These are phyloP conservation scores for Nemania abortiva DNA, from an alignment of 2,329 filamentous ascomycete species.

Conservation along the genomic window DNA sequence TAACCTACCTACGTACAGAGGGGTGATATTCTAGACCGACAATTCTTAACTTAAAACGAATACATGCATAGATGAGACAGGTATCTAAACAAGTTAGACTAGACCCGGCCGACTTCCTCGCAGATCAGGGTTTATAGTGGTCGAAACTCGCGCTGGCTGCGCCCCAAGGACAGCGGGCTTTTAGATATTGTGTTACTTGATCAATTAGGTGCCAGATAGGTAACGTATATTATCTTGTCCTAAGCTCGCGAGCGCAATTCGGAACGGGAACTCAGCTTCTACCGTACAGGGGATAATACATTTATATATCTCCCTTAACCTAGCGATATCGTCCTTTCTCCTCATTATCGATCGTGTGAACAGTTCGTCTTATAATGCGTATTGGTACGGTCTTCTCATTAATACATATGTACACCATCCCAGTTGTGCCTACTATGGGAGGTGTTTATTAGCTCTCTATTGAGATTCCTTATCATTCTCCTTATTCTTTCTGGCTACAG, in stretches of 20 bases:
- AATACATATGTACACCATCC: conserved; percentile 17
- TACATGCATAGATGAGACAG: no score
- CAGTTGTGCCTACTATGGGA: neutral
- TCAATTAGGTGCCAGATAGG: neutral
- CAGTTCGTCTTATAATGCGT: conserved; percentile 29
- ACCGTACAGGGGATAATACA: neutral
- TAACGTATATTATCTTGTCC: conserved; percentile 11
- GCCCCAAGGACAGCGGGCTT: neutral
- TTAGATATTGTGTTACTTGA: neutral
- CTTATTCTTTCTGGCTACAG: conserved; percentile 43
- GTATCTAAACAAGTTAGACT: no score
- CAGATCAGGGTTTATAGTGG: no score
- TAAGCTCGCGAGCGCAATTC: neutral
- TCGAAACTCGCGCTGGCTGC: no score
- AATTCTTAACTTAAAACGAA: no score
- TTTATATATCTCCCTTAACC: neutral
- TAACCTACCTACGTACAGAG: no score
- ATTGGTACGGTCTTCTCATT: conserved; percentile 5
- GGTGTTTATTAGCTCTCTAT: conserved; percentile 23
- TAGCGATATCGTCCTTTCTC: conserved; percentile 1
- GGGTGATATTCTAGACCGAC: no score
- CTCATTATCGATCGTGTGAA: conserved; percentile 27
- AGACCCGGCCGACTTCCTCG: no score
- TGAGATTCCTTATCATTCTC: conserved; percentile 36
- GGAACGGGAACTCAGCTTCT: neutral